These are phyloP conservation scores for Tilletia caries DNA, from an alignment of 1,284 basidiomycete species.

Conservation along the genomic window DNA sequence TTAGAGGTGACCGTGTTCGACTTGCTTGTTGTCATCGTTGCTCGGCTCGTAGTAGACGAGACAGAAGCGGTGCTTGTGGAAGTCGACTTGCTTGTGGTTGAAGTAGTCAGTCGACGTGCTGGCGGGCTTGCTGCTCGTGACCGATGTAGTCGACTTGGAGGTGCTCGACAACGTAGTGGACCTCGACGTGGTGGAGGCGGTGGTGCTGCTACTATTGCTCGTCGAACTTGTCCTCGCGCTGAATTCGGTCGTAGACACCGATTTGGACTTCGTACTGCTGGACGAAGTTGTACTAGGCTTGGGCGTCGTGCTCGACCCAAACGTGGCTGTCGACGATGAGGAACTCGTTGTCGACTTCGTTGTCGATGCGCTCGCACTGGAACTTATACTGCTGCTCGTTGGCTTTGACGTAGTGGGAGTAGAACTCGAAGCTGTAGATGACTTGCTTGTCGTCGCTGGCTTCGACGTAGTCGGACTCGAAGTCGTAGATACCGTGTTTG, in stretches of 20 bases:
- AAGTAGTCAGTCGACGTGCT: neutral
- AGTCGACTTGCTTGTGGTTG: neutral
- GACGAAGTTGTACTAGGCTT: neutral
- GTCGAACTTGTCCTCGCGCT: too few relatives aligned
- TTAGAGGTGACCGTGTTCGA: neutral
- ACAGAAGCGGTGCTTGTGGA: neutral
- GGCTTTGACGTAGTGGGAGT: neutral
- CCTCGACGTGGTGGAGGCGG: neutral
- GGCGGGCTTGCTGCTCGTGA: neutral
- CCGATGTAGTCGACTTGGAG: neutral
- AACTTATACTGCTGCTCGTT: neutral
- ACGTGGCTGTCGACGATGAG: too few relatives aligned
- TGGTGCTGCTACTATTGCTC: neutral
- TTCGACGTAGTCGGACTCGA: too few relatives aligned
- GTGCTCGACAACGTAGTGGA: neutral
- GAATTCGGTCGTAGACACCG: too few relatives aligned
- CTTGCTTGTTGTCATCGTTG: neutral
- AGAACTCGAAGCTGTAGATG: neutral
- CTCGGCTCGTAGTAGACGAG: neutral
- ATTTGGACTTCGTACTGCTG: neutral
- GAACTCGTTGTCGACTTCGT: too few relatives aligned
- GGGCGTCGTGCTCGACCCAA: too few relatives aligned
- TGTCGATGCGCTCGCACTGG: conserved; percentile 4
- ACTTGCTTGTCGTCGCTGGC: too few relatives aligned
- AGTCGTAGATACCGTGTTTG: too few relatives aligned